Evolutionary conservation across 2,329 filamentous ascomycete species (phyloP).

Genomic region (Camillea tinctor): DNA sequence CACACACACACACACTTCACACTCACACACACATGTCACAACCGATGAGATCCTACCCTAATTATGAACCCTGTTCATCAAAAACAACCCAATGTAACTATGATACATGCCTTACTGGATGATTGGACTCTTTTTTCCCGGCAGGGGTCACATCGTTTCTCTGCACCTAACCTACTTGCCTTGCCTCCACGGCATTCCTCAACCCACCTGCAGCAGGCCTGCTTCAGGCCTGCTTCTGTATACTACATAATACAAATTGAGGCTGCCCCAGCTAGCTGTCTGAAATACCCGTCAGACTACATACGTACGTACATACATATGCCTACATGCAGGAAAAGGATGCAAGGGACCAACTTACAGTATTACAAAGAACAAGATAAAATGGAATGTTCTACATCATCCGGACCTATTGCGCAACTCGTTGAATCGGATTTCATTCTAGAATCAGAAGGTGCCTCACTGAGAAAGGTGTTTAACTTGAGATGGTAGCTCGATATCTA

Average conservation of each 20-base stretch:
- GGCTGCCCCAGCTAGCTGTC: neutral
- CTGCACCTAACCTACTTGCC: neutral
- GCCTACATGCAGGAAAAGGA: neutral
- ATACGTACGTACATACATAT: neutral
- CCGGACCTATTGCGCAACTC: too few relatives aligned
- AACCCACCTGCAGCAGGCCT: too few relatives aligned
- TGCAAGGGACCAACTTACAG: neutral
- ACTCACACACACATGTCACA: neutral
- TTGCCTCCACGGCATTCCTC: too few relatives aligned
- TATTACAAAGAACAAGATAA: neutral
- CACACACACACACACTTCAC: too few relatives aligned
- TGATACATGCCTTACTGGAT: neutral
- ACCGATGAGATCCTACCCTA: neutral
- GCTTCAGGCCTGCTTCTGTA: too few relatives aligned
- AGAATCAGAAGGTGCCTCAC: conserved; percentile 3
- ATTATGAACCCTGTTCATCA: neutral
- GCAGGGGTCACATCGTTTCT: neutral
- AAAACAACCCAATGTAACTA: neutral
- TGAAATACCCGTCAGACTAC: neutral
- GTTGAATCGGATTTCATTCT: conserved; percentile 1
- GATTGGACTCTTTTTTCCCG: neutral
- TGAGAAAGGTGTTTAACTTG: neutral
- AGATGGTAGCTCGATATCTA: neutral
- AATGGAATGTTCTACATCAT: neutral
- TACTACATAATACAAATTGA: neutral